Base-by-base conservation (phyloP, 352 stramenopile genomes). In the Phytophthora capsici region DNA sequence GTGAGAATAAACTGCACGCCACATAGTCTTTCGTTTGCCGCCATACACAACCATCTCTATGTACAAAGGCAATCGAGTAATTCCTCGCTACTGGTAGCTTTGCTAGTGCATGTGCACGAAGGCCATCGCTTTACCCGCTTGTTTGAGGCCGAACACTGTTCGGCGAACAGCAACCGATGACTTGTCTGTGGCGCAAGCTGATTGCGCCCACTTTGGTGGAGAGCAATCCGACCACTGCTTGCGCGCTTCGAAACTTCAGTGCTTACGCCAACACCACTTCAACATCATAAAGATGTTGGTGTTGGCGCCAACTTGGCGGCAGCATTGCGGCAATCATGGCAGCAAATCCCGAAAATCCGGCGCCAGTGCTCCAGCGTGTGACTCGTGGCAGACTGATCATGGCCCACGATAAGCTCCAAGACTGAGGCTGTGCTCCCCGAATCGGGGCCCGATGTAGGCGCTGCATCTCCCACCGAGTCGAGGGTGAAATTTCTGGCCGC, bases 291-390 rank as follows among this genome's bases (percentile, higher is more conserved):
- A 44, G 9, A 12, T 28, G 38, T 6, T 36, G 19, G 38, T 17
- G 36, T 12, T 26, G 28, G 7, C 26, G 28, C 8, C 9, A 34
- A 36, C 4, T 9, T 19, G 38, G 8, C 25, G 37, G 37, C 9
- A 34, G 22, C 4, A 4, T 19, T 25, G 8, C 25, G 37, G 37
- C 10, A 55, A 57, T 49, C 45, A 36, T 34, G 20, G 16, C 20
- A 14, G 14, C 60, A 68, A 56, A 63, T 57, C 60, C 51, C 43
- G 36, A 69, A 63, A 63, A 69, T 69, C 52, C 13, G 28, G 28
- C 6, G 1, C 28, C 6, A 6, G 28, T 32, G 6, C 12, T 32
- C 28, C 28, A 1, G 28, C 6, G 6, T 32, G 28, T 12, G 9
- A 34, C 9, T 34, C 28, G 28, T 34, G 28, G 28, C 28, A 12